Evolutionary conservation across 345 rosid species (phyloP), one percentile per base, ranked within the genome.

Genomic region (Populus nigra): DNA sequence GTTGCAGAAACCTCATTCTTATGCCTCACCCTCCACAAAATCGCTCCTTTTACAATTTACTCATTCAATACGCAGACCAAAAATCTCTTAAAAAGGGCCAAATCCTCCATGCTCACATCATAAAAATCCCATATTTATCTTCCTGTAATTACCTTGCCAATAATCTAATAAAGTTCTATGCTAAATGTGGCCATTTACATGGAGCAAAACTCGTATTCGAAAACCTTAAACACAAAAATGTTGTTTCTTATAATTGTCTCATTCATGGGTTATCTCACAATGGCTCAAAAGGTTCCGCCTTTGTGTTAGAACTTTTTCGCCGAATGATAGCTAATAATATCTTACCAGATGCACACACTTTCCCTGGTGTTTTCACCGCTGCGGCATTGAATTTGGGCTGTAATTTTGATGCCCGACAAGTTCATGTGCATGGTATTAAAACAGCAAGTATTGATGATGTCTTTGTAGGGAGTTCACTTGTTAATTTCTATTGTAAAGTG

Each of bases 241-340:
- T 90, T 3, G 88, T 92, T 47, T 92, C 97, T 6, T 92, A 96
- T 96, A 94, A 91, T 75, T 90, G 90, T 80, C 91, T 94, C 79
- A 91, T 94, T 77, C 92, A 89, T 83, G 96, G 89, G 15, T 88
- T 86, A 83, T 87, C 92, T 15, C 93, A 83, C 80, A 81, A 83
- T 73, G 92, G 94, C 2, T n/a, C 80, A 20, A 71, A 80, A 23
- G 87, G 89, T 38, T 78, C 91, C 35, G 39, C 49, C 65, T 15
- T 53, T 25, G 92, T 86, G 63, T 82, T 91, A 89, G 81, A 87
- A 69, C 83, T 94, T 8, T 89, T 94, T 73, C 88, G 71, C 39
- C 83, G 83, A 70, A 92, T 94, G 98, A 88, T 91, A 73, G 78
- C 85, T 22, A 89, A 84, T 80, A 85, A 89, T 80, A 69, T 81